These are phyloP conservation scores for Trametes cinnabarina DNA, from an alignment of 768 basidiomycete genomes.

Conservation along the genomic window DNA sequence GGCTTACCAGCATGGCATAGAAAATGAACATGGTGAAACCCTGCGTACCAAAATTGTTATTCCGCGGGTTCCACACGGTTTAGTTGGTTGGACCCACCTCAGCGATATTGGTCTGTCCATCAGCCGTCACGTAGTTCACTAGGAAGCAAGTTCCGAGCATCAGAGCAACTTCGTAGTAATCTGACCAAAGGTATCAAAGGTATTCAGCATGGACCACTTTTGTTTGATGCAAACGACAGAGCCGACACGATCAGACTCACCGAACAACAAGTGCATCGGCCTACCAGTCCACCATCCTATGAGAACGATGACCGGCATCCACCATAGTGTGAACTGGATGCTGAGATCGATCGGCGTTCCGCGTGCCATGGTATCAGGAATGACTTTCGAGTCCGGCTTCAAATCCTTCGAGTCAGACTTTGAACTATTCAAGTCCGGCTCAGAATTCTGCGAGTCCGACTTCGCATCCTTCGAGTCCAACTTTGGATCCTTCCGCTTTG, in stretches of 20 bases:
- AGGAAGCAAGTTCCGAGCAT: constrained; percentile 68
- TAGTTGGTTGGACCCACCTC: constrained; percentile 49
- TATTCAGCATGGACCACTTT: not conserved
- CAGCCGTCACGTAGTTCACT: constrained; percentile 77
- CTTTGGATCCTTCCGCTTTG: constrained; percentile 38
- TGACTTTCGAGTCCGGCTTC: too few relatives aligned
- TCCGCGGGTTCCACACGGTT: too few relatives aligned
- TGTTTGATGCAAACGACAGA: too few relatives aligned
- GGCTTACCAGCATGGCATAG: constrained; percentile 45
- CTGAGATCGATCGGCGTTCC: constrained; percentile 73
- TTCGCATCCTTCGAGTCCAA: too few relatives aligned
- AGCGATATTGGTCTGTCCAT: constrained; percentile 75
- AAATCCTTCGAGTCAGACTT: too few relatives aligned
- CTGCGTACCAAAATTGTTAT: not conserved
- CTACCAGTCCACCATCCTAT: constrained; percentile 64
- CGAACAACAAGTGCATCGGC: constrained; percentile 66
- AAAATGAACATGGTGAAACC: constrained; percentile 61
- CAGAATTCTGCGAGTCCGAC: too few relatives aligned
- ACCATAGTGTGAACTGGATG: constrained; percentile 75
- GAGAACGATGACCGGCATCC: constrained; percentile 71
- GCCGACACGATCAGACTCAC: too few relatives aligned
- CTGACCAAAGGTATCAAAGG: constrained; percentile 31
- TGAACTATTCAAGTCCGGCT: too few relatives aligned
- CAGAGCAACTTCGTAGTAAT: constrained; percentile 65
- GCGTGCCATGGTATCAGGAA: constrained; percentile 42